Conservation (phyloP, 352 stramenopile genomes). For the Phytophthora fragariae region DNA sequence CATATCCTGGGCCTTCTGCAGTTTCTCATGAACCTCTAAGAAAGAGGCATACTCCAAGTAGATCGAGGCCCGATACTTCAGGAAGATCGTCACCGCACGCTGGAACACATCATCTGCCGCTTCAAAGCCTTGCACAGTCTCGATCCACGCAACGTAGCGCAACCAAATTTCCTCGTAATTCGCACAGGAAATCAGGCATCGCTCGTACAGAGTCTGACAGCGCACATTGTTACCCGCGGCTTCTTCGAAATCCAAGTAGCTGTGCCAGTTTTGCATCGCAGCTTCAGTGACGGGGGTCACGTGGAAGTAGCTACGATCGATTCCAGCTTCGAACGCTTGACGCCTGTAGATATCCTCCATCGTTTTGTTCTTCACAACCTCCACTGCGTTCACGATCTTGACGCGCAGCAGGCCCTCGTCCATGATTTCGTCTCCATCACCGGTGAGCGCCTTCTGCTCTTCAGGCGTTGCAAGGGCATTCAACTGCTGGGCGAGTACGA, state of each 20-base stretch:
- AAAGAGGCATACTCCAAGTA: constrained; percentile 82
- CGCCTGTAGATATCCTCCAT: constrained; percentile 67
- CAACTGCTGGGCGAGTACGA: constrained; percentile 78
- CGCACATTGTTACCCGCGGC: constrained; percentile 50
- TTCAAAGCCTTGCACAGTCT: constrained; percentile 62
- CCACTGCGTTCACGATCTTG: constrained; percentile 83
- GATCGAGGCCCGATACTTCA: constrained; percentile 78
- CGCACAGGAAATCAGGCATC: constrained; percentile 81
- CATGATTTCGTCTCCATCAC: constrained; percentile 67
- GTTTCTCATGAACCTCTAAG: constrained; percentile 65
- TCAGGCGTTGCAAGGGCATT: constrained; percentile 65
- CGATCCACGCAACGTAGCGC: constrained; percentile 72
- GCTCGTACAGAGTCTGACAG: constrained; percentile 80
- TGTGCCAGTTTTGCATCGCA: constrained; percentile 83
- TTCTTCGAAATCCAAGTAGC: constrained; percentile 85
- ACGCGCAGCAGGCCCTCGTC: constrained; percentile 83
- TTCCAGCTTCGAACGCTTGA: constrained; percentile 76
- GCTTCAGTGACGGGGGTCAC: constrained; percentile 73
- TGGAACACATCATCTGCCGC: constrained; percentile 71
- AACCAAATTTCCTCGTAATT: constrained; percentile 89
- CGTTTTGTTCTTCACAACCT: constrained; percentile 76
- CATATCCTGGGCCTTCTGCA: constrained; percentile 53
- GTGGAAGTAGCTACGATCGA: constrained; percentile 86
- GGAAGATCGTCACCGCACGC: constrained; percentile 67
- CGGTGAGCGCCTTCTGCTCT: constrained; percentile 65